Conservation (phyloP, 73 alveolate genomes). For the Tetrahymena malaccensis region DNA sequence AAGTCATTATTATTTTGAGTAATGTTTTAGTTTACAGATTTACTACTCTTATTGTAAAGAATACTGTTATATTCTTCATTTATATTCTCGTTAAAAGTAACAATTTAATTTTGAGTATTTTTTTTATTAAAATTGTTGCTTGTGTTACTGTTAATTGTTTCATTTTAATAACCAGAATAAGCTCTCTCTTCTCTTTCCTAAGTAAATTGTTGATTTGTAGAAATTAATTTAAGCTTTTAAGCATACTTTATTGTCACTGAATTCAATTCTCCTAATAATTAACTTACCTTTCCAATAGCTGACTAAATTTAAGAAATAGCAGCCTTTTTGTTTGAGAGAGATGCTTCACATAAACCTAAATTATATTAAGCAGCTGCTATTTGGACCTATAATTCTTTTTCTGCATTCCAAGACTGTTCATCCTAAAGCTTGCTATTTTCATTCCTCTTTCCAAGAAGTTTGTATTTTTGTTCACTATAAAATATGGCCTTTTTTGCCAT, state of each 20-base stretch:
- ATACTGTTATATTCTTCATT: background rate
- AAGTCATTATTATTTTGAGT: background rate
- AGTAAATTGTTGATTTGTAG: background rate
- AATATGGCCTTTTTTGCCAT: background rate
- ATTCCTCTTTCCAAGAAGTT: background rate
- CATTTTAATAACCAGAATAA: background rate
- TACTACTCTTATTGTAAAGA: background rate
- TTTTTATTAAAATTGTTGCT: background rate
- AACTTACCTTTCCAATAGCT: background rate
- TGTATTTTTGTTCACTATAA: background rate
- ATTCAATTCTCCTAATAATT: background rate
- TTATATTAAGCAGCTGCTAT: background rate
- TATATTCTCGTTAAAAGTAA: background rate
- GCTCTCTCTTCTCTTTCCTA: background rate
- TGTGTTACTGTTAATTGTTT: background rate
- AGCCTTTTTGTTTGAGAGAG: background rate
- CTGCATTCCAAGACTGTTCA: background rate
- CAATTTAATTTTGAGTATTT: too few relatives aligned
- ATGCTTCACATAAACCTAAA: background rate
- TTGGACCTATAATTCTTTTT: background rate
- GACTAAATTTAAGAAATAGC: background rate
- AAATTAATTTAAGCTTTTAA: background rate
- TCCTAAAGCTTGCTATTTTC: background rate
- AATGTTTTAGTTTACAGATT: background rate
- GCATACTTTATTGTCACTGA: background rate